These are phyloP conservation scores for Monosporascus sp. DNA, from an alignment of 2,329 filamentous ascomycete genomes.

Conservation along the genomic window DNA sequence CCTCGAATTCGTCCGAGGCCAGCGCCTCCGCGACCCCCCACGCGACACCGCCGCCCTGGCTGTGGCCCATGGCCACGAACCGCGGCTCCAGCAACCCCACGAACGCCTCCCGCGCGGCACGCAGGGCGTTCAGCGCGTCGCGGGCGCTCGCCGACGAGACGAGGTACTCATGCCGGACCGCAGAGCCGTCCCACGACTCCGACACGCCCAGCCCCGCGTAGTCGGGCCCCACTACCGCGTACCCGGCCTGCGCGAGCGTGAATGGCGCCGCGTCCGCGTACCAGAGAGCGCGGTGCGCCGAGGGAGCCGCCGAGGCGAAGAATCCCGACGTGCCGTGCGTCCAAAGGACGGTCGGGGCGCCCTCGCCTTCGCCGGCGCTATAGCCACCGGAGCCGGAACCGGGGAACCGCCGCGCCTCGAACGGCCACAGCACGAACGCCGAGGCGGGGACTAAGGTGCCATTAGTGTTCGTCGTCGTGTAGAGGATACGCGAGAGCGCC, in stretches of 20 bases:
- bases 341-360: constrained; percentile 33
- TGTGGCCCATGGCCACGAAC: constrained; percentile 41
- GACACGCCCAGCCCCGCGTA: constrained; percentile 39
- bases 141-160: constrained; percentile 31
- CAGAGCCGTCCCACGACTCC: constrained; percentile 23
- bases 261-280: constrained; percentile 35
- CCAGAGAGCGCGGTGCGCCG: constrained; percentile 33
- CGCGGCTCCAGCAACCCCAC: constrained; percentile 23
- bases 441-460: constrained; percentile 40
- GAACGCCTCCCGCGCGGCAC: constrained; percentile 37
- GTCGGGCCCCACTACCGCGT: constrained; percentile 38
- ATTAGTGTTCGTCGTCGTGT: constrained; percentile 39
- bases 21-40: constrained; percentile 32
- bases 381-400: background rate
- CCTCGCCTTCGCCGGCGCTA: constrained; percentile 1
- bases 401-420: constrained; percentile 7
- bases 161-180: constrained; percentile 36
- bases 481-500: constrained; percentile 43
- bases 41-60: constrained; percentile 38
- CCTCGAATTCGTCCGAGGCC: constrained; percentile 21
- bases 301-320: constrained; percentile 33
- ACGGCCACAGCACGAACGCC: constrained; percentile 46
- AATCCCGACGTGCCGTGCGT: constrained; percentile 39
- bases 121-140: constrained; percentile 37
- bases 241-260: constrained; percentile 34